These are phyloP conservation scores for Candolleomyces efflorescens DNA, from an alignment of 768 basidiomycete species.

Conservation along the genomic window DNA sequence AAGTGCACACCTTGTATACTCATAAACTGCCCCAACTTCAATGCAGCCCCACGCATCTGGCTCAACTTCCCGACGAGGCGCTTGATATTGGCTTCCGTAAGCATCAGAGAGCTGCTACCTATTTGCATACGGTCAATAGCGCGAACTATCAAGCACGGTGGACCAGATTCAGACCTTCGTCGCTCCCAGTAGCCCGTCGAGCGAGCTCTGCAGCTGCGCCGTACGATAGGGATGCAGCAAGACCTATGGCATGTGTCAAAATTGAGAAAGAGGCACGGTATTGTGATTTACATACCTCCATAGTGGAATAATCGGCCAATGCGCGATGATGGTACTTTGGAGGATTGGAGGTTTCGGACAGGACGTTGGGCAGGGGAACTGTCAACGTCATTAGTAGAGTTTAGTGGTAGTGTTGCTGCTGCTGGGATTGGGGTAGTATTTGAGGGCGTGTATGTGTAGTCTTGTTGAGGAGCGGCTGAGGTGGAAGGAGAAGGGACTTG, in stretches of 20 bases:
- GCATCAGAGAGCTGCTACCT: slow-evolving; percentile 53
- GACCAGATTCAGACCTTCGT: slow-evolving; percentile 18
- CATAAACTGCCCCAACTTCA: slow-evolving; percentile 96
- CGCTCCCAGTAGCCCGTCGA: slow-evolving; percentile 51
- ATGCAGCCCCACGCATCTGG: slow-evolving; percentile 92
- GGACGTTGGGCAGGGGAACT: slow-evolving; percentile 12
- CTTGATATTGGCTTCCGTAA: slow-evolving; percentile 89
- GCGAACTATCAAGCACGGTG: background rate
- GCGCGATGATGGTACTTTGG: slow-evolving; percentile 86
- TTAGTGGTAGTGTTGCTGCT: background rate
- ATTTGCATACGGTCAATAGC: background rate
- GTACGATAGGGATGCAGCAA: slow-evolving; percentile 84
- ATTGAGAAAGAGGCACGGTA: background rate
- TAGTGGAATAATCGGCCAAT: slow-evolving; percentile 92
- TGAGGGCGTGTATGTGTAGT: background rate
- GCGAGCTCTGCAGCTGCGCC: slow-evolving; percentile 88
- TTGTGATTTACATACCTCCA: slow-evolving; percentile 52
- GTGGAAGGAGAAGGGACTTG: background rate
- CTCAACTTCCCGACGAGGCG: slow-evolving; percentile 90
- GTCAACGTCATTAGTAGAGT: background rate
- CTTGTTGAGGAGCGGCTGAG: background rate
- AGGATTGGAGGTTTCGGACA: slow-evolving; percentile 60
- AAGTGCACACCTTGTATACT: slow-evolving; percentile 77
- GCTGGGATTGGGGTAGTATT: background rate
- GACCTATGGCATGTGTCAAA: slow-evolving; percentile 43